Evolutionary conservation across 352 stramenopile species (phyloP), one percentile per base, ranked within the genome.

Genomic region (Phytophthora aleatoria): DNA sequence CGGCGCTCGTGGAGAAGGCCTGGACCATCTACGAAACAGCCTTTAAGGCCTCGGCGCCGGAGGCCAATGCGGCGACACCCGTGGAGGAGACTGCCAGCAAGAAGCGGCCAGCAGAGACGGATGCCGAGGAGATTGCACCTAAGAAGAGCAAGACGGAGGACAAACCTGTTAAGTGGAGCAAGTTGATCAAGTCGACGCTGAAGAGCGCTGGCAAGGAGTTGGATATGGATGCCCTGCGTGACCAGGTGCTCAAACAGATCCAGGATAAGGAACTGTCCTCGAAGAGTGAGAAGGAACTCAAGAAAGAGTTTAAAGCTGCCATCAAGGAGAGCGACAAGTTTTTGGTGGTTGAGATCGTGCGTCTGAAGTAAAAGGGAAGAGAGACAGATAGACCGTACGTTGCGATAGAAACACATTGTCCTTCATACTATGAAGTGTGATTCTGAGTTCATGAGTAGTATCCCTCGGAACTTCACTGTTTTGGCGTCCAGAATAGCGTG

Each of bases 1-100:
- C 69, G 31, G 42, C 58, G 28, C 72, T 82, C 10, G 74, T 92
- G 16, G 79, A 92, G 30, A 79, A 79, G 13, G 69, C 92, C 6
- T 97, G 84, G 83, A 75, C 47, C 0, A 83, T 94, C 31, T 83
- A 94, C 16, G 86, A 94, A 47, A 74, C 71, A 11, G 67, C 68
- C 16, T 88, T 89, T 53, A 91, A 92, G 56, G 69, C 76, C 11
- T 72, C 69, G 2, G 69, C 73, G 30, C 52, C 61, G 0, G 57
- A 67, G 45, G 51, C 48, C 0, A 63, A 66, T 15, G 35, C 50
- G 27, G 57, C 38, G 48, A 38, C 9, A 28, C 8, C 20, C 1
- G 35, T 50, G 3, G 48, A 72, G 20, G 50, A 71, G 13, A 42
- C 49, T 8, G 61, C 53, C 38, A 72, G 54, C 49, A 90, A 83